Evolutionary conservation across 2,329 filamentous ascomycete genomes (phyloP).

Genomic region (Teratosphaeria pseudoeucalypti): DNA sequence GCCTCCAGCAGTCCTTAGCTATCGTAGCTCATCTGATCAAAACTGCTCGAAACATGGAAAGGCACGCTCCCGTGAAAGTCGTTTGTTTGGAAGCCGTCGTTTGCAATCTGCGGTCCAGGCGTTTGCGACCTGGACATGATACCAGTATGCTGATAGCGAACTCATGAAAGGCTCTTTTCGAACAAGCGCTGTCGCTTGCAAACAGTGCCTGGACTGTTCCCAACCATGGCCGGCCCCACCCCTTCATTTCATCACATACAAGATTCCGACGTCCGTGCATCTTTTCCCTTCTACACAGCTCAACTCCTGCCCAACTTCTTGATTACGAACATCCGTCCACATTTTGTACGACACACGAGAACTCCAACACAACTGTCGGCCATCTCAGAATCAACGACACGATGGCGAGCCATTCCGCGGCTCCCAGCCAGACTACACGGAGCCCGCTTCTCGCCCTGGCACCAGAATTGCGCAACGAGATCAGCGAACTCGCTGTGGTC

Average conservation of each 20-base stretch:
- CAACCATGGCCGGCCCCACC: neutral
- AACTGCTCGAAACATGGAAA: too few relatives aligned
- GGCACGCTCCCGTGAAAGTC: neutral
- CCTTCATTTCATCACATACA: neutral
- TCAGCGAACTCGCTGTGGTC: neutral
- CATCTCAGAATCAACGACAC: neutral
- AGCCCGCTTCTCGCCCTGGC: neutral
- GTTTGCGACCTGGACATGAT: too few relatives aligned
- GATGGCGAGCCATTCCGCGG: neutral
- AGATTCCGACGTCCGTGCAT: neutral
- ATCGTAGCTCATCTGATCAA: too few relatives aligned
- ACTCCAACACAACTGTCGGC: neutral
- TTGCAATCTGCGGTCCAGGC: neutral
- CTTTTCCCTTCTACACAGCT: neutral
- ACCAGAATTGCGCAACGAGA: conserved; percentile 2
- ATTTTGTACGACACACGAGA: neutral
- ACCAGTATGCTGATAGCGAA: neutral
- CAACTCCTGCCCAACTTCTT: neutral
- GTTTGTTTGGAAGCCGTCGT: neutral
- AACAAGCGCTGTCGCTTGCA: neutral
- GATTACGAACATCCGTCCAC: neutral
- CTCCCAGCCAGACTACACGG: neutral
- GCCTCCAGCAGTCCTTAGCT: neutral
- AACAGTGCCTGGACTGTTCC: neutral
- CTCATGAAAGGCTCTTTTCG: neutral